Evolutionary conservation across 1,139 yeast species (phyloP), one percentile per base, ranked within the genome.

Genomic region (Geotrichum fermentans): DNA sequence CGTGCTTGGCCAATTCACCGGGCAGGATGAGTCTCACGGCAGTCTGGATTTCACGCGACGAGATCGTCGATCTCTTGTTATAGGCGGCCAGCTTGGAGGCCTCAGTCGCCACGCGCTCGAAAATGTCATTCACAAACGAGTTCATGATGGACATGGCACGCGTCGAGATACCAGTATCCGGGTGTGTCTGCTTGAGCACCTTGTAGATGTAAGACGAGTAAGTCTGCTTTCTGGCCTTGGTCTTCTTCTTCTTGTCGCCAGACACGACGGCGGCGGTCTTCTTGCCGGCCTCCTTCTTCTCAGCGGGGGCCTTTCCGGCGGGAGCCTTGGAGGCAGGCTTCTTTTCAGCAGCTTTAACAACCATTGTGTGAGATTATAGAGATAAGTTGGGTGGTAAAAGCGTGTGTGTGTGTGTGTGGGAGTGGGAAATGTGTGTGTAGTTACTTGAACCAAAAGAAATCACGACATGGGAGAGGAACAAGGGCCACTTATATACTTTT

Each of bases 1-100:
- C 97, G 76, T 90, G 97, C 82, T 90, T 92, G 63, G 98, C 97
- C 74, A 92, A 83, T 79, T 92, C 98, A 83, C 98, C 98, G 62
- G 98, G 98, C 68, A 92, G 85, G 76, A 92, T 92, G 71, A 92
- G 84, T 82, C 97, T 87, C 63, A 92, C 98, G 63, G 98, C 97
- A 64, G 97, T 92, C 78, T 92, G 98, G 69, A 92, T 92, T 78
- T 92, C 98, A 80, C 98, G 89, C 56, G 98, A 96, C 60, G 97
- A 89, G 69, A 92, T 92, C 68, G 98, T 92, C 52, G 97, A 89
- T 79, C 90, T 90, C 82, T 92, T 92, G 87, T 92, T 92, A 86
- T 92, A 92, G 69, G 97, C 96, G 76, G 98, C 98, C 71, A 92
- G 83, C 79, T 92, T 92, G 62, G 98, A 92, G 66, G 98, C 97